phyloP scores from a whole-genome alignment of 2,329 filamentous ascomycete species.

The Ophiostoma triangulosporum region DNA sequence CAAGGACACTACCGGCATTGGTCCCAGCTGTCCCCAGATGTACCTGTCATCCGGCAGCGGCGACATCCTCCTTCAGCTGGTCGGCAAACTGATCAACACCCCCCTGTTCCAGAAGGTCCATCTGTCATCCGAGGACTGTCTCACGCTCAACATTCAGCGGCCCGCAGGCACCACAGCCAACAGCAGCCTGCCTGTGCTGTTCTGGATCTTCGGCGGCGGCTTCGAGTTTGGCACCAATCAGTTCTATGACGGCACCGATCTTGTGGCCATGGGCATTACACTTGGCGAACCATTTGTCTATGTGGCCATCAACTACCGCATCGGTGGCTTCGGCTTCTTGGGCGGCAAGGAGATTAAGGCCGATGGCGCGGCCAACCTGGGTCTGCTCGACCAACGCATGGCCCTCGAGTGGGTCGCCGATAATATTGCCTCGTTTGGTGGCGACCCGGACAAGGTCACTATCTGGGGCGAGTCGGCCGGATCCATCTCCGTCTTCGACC shows the following conservation, averaged over 20 bases:
- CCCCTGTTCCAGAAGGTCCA: constrained; percentile 33
- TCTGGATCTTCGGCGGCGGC: constrained; percentile 59
- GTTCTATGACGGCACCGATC: constrained; percentile 38
- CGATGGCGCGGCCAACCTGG: constrained; percentile 54
- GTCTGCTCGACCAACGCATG: constrained; percentile 58
- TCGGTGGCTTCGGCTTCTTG: constrained; percentile 63
- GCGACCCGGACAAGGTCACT: constrained; percentile 62
- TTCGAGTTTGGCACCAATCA: constrained; percentile 40
- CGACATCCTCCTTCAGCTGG: constrained; percentile 26
- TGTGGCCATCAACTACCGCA: constrained; percentile 66
- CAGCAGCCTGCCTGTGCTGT: constrained; percentile 50
- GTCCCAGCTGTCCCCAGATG: constrained; percentile 61
- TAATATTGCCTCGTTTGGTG: constrained; percentile 65
- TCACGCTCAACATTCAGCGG: constrained; percentile 46
- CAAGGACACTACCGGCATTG: constrained; percentile 41
- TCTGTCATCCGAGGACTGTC: constrained; percentile 48
- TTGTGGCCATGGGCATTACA: constrained; percentile 31
- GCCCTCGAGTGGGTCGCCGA: constrained; percentile 65
- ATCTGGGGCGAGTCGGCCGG: constrained; percentile 68
- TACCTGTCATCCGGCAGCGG: constrained; percentile 40
- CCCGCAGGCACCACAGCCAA: constrained; percentile 40
- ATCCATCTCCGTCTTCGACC: constrained; percentile 60
- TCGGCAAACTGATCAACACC: constrained; percentile 37
- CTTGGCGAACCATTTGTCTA: constrained; percentile 55
- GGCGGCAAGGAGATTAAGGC: constrained; percentile 52